Percentiles rank a stretch among this genome's conserved stretches.
Evolutionary conservation across 116 monocot genomes (phyloP).

Genomic region (Iris pallida): DNA sequence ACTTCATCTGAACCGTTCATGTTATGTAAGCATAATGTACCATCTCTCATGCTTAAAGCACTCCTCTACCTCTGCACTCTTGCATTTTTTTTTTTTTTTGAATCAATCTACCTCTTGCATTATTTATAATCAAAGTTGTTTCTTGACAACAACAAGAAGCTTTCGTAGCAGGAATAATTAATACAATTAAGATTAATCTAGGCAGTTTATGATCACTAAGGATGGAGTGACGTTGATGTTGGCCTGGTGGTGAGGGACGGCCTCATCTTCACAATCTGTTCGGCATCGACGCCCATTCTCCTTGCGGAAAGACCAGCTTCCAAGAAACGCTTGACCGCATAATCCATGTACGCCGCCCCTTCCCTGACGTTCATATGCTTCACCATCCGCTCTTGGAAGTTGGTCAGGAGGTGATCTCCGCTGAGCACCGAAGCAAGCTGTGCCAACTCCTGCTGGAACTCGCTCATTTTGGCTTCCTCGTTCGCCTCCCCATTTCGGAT

Average conservation of each 20-base stretch:
- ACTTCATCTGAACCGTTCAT: too few relatives aligned
- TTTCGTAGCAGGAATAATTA: too few relatives aligned
- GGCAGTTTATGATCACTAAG: not conserved
- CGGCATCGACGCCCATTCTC: conserved; percentile 63
- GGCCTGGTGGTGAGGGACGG: conserved; percentile 68
- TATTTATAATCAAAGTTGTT: too few relatives aligned
- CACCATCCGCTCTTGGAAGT: conserved; percentile 37
- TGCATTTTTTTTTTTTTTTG: too few relatives aligned
- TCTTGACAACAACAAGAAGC: too few relatives aligned
- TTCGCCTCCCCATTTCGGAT: conserved; percentile 55
- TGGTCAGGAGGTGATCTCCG: conserved; percentile 45
- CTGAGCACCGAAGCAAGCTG: conserved; percentile 69
- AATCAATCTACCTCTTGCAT: too few relatives aligned
- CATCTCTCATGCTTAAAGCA: too few relatives aligned
- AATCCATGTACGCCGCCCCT: conserved; percentile 51
- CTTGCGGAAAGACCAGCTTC: conserved; percentile 62
- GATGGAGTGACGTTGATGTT: conserved; percentile 2
- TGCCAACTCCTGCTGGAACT: conserved; percentile 81
- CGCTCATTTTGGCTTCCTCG: conserved; percentile 66
- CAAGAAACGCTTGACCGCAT: conserved; percentile 60
- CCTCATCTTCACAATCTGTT: conserved; percentile 85
- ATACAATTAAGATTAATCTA: too few relatives aligned
- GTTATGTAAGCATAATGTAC: too few relatives aligned
- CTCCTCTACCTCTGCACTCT: too few relatives aligned
- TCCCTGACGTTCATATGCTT: conserved; percentile 64